phyloP scores from a whole-genome alignment of 176 grass and related monocot genomes.

The Eragrostis nindensis region DNA sequence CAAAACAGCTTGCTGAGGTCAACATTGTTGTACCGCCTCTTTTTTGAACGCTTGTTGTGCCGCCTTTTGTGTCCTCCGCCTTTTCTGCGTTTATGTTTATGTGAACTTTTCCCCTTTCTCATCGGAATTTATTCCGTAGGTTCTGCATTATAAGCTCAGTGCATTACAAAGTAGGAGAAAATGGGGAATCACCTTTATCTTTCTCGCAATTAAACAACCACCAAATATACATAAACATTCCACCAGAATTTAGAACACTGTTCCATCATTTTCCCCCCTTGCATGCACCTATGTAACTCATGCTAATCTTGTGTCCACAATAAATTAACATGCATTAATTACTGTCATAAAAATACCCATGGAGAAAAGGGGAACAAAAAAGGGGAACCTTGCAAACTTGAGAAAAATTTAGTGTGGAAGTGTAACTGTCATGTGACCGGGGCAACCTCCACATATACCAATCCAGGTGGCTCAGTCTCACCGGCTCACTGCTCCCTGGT shows the following conservation, averaged over 20 bases:
- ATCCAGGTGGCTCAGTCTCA: constrained; percentile 30
- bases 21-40: background rate
- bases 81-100: too few relatives aligned
- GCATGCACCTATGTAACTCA: constrained; percentile 2
- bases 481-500: background rate
- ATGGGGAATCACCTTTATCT: background rate
- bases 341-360: background rate
- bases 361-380: background rate
- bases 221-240: background rate
- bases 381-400: background rate
- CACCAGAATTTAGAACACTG: background rate
- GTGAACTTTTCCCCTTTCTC: too few relatives aligned
- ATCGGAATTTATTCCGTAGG: background rate
- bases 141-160: background rate
- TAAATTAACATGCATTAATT: background rate
- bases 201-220: background rate
- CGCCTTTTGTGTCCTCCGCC: background rate
- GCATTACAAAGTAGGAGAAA: constrained; percentile 10
- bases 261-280: background rate
- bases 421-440: background rate
- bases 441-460: too few relatives aligned
- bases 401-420: too few relatives aligned
- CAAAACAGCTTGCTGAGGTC: too few relatives aligned
- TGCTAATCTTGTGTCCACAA: background rate
- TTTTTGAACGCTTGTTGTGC: too few relatives aligned